A percentile compares a stretch with the other conserved stretches of the same genome.
phyloP scores from a whole-genome alignment of 805 yeast species.

The Yamadazyma olivae region DNA sequence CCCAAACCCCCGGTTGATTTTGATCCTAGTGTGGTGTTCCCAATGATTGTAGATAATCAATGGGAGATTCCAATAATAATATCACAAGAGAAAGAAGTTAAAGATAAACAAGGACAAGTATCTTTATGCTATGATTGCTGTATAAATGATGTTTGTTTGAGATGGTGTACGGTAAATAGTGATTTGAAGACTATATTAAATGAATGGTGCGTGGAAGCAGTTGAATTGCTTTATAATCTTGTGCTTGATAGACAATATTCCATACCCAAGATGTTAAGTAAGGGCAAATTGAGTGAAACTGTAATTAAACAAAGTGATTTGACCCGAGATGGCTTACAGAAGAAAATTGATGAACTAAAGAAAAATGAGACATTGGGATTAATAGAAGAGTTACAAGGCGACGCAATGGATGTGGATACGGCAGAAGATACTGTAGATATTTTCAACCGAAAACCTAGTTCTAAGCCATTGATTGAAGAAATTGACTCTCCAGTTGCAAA shows the following conservation, averaged over 20 bases:
- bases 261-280: slow-evolving; percentile 68
- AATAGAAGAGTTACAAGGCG: slow-evolving; percentile 39
- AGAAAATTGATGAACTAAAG: slow-evolving; percentile 29
- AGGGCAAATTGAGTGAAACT: slow-evolving; percentile 57
- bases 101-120: slow-evolving; percentile 66
- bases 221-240: slow-evolving; percentile 52
- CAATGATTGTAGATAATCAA: slow-evolving; percentile 60
- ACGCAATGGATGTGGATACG: slow-evolving; percentile 15
- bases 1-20: slow-evolving; percentile 60
- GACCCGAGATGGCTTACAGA: slow-evolving; percentile 30
- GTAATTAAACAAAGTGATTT: slow-evolving; percentile 45
- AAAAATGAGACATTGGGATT: slow-evolving; percentile 43
- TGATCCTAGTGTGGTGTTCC: slow-evolving; percentile 56
- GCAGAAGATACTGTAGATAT: slow-evolving; percentile 5
- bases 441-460: slow-evolving; percentile 4
- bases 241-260: slow-evolving; percentile 60
- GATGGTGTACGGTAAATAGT: slow-evolving; percentile 55
- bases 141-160: slow-evolving; percentile 58
- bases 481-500: slow-evolving; percentile 1
- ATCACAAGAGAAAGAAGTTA: slow-evolving; percentile 51
- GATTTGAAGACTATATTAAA: slow-evolving; percentile 64
- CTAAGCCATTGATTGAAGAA: slow-evolving; percentile 54
- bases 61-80: slow-evolving; percentile 88
- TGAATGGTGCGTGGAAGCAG: slow-evolving; percentile 83
- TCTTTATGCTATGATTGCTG: slow-evolving; percentile 79